These are phyloP conservation scores for Echeveria elegans DNA, from an alignment of 164 flowering plant genomes.

Conservation along the genomic window DNA sequence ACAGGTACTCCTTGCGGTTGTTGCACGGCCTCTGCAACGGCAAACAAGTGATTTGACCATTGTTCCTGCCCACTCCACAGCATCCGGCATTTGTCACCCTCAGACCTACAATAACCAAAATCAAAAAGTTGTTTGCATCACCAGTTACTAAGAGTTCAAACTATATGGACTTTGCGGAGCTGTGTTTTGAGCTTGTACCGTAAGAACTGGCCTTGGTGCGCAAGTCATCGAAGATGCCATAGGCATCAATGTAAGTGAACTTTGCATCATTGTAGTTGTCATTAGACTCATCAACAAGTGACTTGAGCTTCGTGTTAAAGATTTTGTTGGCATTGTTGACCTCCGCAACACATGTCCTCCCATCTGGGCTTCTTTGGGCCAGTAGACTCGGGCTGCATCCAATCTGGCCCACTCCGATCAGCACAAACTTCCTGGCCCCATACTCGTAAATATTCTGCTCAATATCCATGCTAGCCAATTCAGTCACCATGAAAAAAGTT, in stretches of 20 bases:
- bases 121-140: no score
- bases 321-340: slow-evolving; percentile 12
- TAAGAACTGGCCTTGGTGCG: not conserved
- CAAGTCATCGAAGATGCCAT: not conserved
- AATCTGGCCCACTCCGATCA: not conserved
- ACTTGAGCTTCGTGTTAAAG: slow-evolving; percentile 28
- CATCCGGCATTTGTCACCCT: slow-evolving; percentile 17
- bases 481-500: not conserved
- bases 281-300: slow-evolving; percentile 23
- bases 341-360: slow-evolving; percentile 15
- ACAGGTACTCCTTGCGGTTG: slow-evolving; percentile 17
- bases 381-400: not conserved
- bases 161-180: no score
- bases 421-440: slow-evolving; percentile 30
- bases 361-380: slow-evolving; percentile 12
- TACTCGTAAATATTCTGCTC: slow-evolving; percentile 21
- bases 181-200: not conserved
- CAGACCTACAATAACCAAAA: slow-evolving; percentile 12
- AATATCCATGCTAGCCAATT: not conserved
- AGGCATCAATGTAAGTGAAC: slow-evolving; percentile 15
- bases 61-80: slow-evolving; percentile 19
- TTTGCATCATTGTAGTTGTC: slow-evolving; percentile 16
- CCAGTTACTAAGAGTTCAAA: no score
- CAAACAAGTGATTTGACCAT: slow-evolving; percentile 22
- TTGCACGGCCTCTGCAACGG: slow-evolving; percentile 26